A percentile compares a stretch with the other conserved stretches of the same genome.
These are phyloP conservation scores for Ophioceras dolichostomum DNA, from an alignment of 2,329 filamentous ascomycete species.

Conservation along the genomic window DNA sequence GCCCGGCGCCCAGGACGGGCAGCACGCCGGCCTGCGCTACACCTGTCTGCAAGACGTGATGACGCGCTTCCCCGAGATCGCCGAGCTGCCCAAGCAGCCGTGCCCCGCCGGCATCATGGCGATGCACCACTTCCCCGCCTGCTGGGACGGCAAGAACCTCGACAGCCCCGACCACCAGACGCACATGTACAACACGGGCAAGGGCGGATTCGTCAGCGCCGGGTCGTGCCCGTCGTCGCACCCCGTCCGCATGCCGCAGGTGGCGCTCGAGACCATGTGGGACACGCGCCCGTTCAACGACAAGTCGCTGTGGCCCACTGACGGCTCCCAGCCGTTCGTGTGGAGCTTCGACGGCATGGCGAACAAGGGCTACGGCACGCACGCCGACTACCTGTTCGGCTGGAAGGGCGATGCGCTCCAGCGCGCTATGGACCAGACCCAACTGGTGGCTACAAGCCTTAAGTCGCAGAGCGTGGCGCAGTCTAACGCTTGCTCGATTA, in stretches of 20 bases:
- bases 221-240: slow-evolving; percentile 15
- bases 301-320: slow-evolving; percentile 19
- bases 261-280: slow-evolving; percentile 32
- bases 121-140: slow-evolving; percentile 29
- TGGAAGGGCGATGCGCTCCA: slow-evolving; percentile 21
- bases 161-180: slow-evolving; percentile 37
- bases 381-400: slow-evolving; percentile 20
- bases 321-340: slow-evolving; percentile 18
- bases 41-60: not conserved
- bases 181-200: slow-evolving; percentile 16
- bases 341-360: slow-evolving; percentile 12
- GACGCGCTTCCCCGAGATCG: not conserved
- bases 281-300: slow-evolving; percentile 21
- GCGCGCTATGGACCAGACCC: slow-evolving; percentile 16
- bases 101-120: slow-evolving; percentile 29
- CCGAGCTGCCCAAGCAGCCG: slow-evolving; percentile 8
- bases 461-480: slow-evolving; percentile 17
- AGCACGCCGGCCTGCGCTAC: not conserved
- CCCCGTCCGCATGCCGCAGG: slow-evolving; percentile 17
- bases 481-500: slow-evolving; percentile 19
- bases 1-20: not conserved
- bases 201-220: slow-evolving; percentile 13
- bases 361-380: slow-evolving; percentile 14
- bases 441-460: slow-evolving; percentile 20
- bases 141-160: slow-evolving; percentile 48